These are phyloP conservation scores for Dothideomycetes sp. DNA, from an alignment of 2,329 filamentous ascomycete species.

Conservation along the genomic window DNA sequence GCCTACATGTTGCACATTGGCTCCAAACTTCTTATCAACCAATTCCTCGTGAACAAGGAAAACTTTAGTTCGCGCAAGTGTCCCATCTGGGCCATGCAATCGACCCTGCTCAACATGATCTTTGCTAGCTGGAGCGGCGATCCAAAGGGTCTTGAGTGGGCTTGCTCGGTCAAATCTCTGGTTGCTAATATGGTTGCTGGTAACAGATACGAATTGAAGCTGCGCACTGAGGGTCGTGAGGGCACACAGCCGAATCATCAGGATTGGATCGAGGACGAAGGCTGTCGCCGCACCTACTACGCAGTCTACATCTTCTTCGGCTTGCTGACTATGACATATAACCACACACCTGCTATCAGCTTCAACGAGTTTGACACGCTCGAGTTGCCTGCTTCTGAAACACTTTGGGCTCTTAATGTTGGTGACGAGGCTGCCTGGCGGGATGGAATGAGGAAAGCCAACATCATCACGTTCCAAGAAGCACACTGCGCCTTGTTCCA, in stretches of 20 bases:
- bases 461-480: constrained; percentile 78
- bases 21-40: constrained; percentile 92
- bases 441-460: constrained; percentile 62
- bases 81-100: constrained; percentile 96
- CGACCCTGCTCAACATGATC: constrained; percentile 93
- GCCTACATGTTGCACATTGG: constrained; percentile 96
- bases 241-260: constrained; percentile 65
- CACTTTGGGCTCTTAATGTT: constrained; percentile 80
- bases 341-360: constrained; percentile 94
- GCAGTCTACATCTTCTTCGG: constrained; percentile 99
- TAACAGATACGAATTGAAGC: constrained; percentile 91
- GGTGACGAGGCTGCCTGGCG: constrained; percentile 75
- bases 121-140: constrained; percentile 99
- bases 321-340: constrained; percentile 87
- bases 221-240: constrained; percentile 80
- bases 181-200: constrained; percentile 98
- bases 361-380: constrained; percentile 97
- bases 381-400: constrained; percentile 86
- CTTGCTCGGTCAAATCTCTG: constrained; percentile 96
- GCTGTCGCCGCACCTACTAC: constrained; percentile 92
- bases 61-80: constrained; percentile 98
- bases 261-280: constrained; percentile 96
- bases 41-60: constrained; percentile 95
- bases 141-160: constrained; percentile 95
- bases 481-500: constrained; percentile 95